Evolutionary conservation across 352 stramenopile species (phyloP).

Genomic region (Globisporangium nodosum): DNA sequence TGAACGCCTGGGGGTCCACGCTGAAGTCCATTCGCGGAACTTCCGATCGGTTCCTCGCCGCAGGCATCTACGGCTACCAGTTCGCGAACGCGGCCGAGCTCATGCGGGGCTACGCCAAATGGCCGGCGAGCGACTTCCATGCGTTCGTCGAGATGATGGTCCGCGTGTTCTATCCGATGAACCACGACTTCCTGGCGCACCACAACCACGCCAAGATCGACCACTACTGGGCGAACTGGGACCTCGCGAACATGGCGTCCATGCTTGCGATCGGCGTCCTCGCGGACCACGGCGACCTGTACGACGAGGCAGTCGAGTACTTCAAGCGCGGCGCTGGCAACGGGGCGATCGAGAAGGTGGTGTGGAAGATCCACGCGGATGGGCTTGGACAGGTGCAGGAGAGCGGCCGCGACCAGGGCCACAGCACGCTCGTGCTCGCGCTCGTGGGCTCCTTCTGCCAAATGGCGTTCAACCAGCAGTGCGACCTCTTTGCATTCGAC

Average conservation of each 20-base stretch:
- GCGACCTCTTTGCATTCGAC: slow-evolving; percentile 17
- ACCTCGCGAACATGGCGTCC: slow-evolving; percentile 18
- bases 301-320: slow-evolving; percentile 15
- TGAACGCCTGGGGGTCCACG: slow-evolving; percentile 13
- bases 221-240: slow-evolving; percentile 22
- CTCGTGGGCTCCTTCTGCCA: slow-evolving; percentile 14
- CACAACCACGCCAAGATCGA: slow-evolving; percentile 21
- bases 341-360: slow-evolving; percentile 11
- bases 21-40: slow-evolving; percentile 11
- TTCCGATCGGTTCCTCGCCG: slow-evolving; percentile 14
- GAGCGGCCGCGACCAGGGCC: slow-evolving; percentile 18
- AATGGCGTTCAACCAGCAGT: slow-evolving; percentile 16
- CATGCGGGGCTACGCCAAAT: slow-evolving; percentile 11
- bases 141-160: slow-evolving; percentile 15
- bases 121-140: no score
- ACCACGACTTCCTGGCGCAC: slow-evolving; percentile 15
- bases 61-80: slow-evolving; percentile 19
- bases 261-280: slow-evolving; percentile 19
- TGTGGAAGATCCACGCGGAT: slow-evolving; percentile 13
- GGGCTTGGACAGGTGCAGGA: slow-evolving; percentile 17
- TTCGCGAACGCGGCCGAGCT: slow-evolving; percentile 18
- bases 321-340: slow-evolving; percentile 15
- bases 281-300: slow-evolving; percentile 11
- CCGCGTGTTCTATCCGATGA: slow-evolving; percentile 18
- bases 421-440: slow-evolving; percentile 11